Percentiles rank a stretch among this genome's conserved stretches.
phyloP scores from a whole-genome alignment of 225 moss, liverwort and hornwort species.

The Lunularia cruciata region DNA sequence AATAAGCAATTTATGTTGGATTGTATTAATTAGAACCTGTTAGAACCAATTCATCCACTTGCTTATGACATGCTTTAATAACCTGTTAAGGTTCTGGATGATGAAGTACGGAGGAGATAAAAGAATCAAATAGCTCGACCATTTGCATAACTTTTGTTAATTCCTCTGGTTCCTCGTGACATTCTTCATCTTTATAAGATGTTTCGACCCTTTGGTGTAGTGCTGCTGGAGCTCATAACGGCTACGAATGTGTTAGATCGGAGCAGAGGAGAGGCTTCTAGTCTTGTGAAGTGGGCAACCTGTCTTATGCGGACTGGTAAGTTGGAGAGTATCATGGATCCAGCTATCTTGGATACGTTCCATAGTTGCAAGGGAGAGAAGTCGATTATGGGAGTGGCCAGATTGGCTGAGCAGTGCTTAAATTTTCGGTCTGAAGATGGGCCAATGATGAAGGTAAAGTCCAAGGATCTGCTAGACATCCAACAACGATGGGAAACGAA shows the following conservation, averaged over 20 bases:
- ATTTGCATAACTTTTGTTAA: too few species aligned
- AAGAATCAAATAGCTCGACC: too few species aligned
- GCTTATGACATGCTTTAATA: conserved; percentile 26
- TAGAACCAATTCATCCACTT: too few species aligned
- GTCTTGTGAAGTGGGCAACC: conserved; percentile 13
- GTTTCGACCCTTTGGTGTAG: conserved; percentile 43
- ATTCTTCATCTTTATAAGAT: too few species aligned
- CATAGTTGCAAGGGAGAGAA: not conserved
- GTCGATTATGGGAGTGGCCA: conserved; percentile 13
- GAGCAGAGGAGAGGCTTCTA: conserved; percentile 13
- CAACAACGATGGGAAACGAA: too few species aligned
- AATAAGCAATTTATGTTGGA: too few species aligned
- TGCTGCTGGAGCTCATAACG: conserved; percentile 32
- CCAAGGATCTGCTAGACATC: too few species aligned
- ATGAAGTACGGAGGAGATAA: too few species aligned
- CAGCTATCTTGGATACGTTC: conserved; percentile 2
- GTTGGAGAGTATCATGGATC: conserved; percentile 22
- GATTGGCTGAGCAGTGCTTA: conserved; percentile 24
- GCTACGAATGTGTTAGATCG: conserved; percentile 25
- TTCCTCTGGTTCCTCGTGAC: too few species aligned
- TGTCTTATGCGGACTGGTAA: conserved; percentile 6
- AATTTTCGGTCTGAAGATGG: conserved; percentile 3
- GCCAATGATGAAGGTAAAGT: conserved; percentile 24
- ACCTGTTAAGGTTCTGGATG: not conserved
- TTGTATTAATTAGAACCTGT: too few species aligned